Evolutionary conservation across 345 rosid genomes (phyloP).

Genomic region (Euphorbia lathyris): DNA sequence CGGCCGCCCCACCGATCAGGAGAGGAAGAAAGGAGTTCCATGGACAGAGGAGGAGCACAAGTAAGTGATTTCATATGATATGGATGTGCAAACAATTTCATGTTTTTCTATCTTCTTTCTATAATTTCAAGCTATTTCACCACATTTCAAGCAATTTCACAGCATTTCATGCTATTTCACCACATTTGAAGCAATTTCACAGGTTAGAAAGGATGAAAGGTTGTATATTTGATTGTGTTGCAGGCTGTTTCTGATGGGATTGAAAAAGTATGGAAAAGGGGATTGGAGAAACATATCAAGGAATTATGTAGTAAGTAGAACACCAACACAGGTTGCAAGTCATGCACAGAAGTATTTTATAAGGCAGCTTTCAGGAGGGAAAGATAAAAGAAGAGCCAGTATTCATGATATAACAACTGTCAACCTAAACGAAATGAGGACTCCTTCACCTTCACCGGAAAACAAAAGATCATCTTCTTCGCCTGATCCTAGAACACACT

Average conservation of each 20-base stretch:
- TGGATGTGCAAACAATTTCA: neutral
- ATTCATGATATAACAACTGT: conserved; percentile 35
- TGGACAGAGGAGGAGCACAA: conserved; percentile 40
- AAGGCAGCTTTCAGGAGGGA: conserved; percentile 32
- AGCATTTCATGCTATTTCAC: too few relatives aligned
- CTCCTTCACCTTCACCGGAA: conserved; percentile 54
- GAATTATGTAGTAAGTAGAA: conserved; percentile 27
- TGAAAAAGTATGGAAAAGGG: conserved; percentile 33
- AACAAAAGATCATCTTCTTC: conserved; percentile 30
- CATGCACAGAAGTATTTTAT: conserved; percentile 37
- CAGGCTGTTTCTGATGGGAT: conserved; percentile 36
- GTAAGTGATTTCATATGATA: too few relatives aligned
- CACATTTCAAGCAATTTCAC: too few relatives aligned
- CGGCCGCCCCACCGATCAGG: conserved; percentile 38
- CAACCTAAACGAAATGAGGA: conserved; percentile 38
- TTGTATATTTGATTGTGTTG: neutral
- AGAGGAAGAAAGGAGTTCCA: conserved; percentile 34
- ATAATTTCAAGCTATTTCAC: too few relatives aligned
- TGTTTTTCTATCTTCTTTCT: neutral
- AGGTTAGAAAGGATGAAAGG: neutral
- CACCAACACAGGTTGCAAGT: conserved; percentile 37
- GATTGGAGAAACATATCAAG: conserved; percentile 37
- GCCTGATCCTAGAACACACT: conserved; percentile 43
- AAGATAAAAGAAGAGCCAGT: conserved; percentile 34
- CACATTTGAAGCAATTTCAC: neutral